Percentiles rank a stretch among this genome's conserved stretches.
Evolutionary conservation across 1,284 basidiomycete species (phyloP).

Genomic region (Microstroma glucosiphilum): DNA sequence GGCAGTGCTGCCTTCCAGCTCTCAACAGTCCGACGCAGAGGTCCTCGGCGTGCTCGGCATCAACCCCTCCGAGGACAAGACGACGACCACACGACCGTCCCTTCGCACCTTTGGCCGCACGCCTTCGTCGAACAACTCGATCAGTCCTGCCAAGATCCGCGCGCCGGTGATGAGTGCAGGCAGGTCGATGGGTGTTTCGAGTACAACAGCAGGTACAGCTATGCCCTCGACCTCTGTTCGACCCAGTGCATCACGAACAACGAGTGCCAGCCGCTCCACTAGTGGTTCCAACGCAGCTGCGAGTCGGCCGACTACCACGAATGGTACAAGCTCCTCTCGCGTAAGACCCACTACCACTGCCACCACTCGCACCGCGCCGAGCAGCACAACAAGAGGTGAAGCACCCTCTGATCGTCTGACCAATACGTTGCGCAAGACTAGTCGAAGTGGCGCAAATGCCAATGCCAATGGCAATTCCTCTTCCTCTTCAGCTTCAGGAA

Average conservation of each 20-base stretch:
- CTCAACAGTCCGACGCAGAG: not conserved
- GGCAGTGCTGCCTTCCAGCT: slow-evolving; percentile 6
- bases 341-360: too few relatives aligned
- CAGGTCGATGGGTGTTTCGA: not conserved
- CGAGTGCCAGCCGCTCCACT: not conserved
- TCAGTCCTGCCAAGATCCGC: slow-evolving; percentile 5
- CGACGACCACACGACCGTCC: not conserved
- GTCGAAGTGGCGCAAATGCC: not conserved
- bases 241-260: too few relatives aligned
- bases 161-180: not conserved
- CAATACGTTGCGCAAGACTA: not conserved
- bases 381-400: too few relatives aligned
- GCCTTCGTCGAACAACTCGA: not conserved
- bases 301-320: not conserved
- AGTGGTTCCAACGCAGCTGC: not conserved
- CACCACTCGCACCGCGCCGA: too few relatives aligned
- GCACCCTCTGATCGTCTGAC: too few relatives aligned
- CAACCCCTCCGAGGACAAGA: not conserved
- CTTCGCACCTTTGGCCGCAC: not conserved
- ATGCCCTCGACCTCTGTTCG: not conserved
- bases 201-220: not conserved
- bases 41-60: slow-evolving; percentile 5
- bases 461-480: too few relatives aligned
- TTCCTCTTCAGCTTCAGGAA: too few relatives aligned
- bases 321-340: not conserved